Percentiles rank a stretch among this genome's conserved stretches.
Evolutionary conservation across 495 filamentous ascomycete species (phyloP).

Genomic region (Penicillium antarcticum): DNA sequence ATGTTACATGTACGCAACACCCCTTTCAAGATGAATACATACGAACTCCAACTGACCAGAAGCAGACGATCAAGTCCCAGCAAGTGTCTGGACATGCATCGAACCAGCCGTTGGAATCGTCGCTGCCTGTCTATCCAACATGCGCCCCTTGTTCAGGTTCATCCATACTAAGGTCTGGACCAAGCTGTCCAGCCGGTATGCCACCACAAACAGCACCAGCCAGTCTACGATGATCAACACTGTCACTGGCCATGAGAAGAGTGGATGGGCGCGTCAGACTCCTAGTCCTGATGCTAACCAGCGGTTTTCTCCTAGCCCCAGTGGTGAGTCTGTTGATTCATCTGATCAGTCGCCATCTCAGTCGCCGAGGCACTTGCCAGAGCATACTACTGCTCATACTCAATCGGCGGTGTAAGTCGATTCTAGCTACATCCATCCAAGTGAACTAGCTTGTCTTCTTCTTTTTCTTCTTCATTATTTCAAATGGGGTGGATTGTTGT

Average conservation of each 20-base stretch:
- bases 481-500: too few relatives aligned
- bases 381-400: neutral
- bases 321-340: neutral
- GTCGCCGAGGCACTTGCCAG: too few relatives aligned
- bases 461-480: too few relatives aligned
- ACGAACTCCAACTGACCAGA: neutral
- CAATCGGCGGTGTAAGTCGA: neutral
- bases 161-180: slow-evolving; percentile 19
- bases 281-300: slow-evolving; percentile 6
- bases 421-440: too few relatives aligned
- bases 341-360: neutral
- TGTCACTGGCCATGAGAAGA: slow-evolving; percentile 5
- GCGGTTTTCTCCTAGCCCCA: neutral
- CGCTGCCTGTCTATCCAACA: slow-evolving; percentile 31
- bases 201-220: slow-evolving; percentile 6
- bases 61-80: slow-evolving; percentile 28
- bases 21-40: neutral
- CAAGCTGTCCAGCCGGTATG: neutral
- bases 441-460: too few relatives aligned
- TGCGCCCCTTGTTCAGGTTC: slow-evolving; percentile 31
- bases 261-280: slow-evolving; percentile 5
- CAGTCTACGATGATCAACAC: slow-evolving; percentile 6
- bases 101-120: slow-evolving; percentile 34
- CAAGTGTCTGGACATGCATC: slow-evolving; percentile 37
- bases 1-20: slow-evolving; percentile 23